Evolutionary conservation across 2,329 filamentous ascomycete species (phyloP), one percentile per base, ranked within the genome.

Genomic region (Trichoderma gracile): DNA sequence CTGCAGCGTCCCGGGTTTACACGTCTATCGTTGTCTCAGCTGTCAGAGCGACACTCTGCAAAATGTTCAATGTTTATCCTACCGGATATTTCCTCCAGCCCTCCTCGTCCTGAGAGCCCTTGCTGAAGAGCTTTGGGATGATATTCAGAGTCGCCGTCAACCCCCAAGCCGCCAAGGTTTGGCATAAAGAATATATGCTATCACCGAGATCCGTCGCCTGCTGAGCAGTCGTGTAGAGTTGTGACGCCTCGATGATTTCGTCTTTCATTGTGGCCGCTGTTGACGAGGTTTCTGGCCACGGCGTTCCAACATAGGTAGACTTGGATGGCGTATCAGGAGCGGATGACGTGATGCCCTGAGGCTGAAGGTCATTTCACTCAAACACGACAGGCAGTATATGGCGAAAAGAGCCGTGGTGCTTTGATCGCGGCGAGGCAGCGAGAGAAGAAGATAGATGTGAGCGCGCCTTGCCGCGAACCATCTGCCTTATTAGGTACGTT

Each of bases 61-160:
- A n/a, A n/a, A 62, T 8, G n/a, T 9, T 27, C 12, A 14, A 30
- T 21, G n/a, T 45, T 46, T 23, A 9, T 52, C 61, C 30, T 52
- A 64, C 61, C 40, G 53, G 61, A 58, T 50, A 64, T 43, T 10
- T 52, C 45, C 17, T 58, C 61, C 53, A 64, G 42, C 61, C 57
- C 33, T 38, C 46, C 4, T 40, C 47, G 30, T 19, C 50, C 14
- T 49, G 21, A 8, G 53, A 33, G 7, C 23, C 46, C 17, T 25
- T 52, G 12, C 19, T 49, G 46, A 64, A 52, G 3, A 58, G 61
- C 45, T 27, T 45, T 45, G 53, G 53, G 25, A 64, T 52, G 40
- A 57, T 33, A 19, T 64, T 58, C 9, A 64, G 19, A 30, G 53
- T 50, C 23, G 46, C 61, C 19, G 61, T 64, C 23, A 64, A 64